Evolutionary conservation across 2,329 filamentous ascomycete genomes (phyloP).

Genomic region (Fusarium keratoplasticum): DNA sequence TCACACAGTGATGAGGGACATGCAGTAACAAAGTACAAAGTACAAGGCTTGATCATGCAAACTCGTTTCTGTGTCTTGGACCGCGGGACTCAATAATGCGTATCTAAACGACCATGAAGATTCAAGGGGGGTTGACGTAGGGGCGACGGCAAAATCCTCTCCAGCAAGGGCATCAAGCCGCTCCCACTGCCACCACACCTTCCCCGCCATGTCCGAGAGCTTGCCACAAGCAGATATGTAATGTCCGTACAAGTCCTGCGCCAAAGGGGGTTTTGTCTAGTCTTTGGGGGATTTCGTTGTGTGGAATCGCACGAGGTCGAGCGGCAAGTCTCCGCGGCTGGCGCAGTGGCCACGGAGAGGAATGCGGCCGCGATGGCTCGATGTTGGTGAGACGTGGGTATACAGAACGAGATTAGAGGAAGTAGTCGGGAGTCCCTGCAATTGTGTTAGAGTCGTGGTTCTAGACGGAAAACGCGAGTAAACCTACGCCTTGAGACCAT

Average conservation of each 20-base stretch:
- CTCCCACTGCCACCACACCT: conserved; percentile 18
- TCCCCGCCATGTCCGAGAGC: conserved; percentile 27
- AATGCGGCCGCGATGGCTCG: conserved; percentile 32
- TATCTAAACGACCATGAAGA: conserved; percentile 42
- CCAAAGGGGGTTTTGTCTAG: conserved; percentile 25
- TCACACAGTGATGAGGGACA: background rate
- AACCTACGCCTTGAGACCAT: conserved; percentile 93
- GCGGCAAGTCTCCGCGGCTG: conserved; percentile 34
- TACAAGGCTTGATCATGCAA: conserved; percentile 32
- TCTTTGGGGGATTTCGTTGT: conserved; percentile 32
- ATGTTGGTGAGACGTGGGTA: conserved; percentile 43
- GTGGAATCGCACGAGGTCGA: conserved; percentile 47
- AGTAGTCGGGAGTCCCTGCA: conserved; percentile 91
- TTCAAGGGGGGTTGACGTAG: conserved; percentile 24
- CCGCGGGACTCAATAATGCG: conserved; percentile 43
- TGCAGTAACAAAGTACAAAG: background rate
- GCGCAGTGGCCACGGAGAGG: conserved; percentile 25
- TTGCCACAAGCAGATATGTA: conserved; percentile 35
- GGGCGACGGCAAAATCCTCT: conserved; percentile 26
- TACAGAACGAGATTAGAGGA: conserved; percentile 75
- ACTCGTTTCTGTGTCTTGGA: conserved; percentile 41
- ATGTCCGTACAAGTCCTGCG: conserved; percentile 38
- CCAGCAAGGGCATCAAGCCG: conserved; percentile 29
- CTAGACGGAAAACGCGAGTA: background rate
- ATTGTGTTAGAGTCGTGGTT: conserved; percentile 32